phyloP scores from a whole-genome alignment of 1,139 yeast species.

The Zygoascus meyerae region DNA sequence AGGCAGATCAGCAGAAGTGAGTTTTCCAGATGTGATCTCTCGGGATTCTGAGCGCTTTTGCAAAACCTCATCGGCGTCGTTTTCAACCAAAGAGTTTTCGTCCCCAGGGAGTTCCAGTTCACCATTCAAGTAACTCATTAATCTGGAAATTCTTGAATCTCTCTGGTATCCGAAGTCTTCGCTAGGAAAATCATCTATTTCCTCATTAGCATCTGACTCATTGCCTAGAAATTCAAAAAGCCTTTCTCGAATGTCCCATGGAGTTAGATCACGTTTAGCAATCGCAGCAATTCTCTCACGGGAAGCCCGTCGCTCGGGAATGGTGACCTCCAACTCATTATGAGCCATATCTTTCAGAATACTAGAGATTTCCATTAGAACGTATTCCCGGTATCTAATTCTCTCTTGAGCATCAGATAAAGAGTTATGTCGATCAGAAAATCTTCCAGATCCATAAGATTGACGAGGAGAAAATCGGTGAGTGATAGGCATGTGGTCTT shows the following conservation, averaged over 20 bases:
- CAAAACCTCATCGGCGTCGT: not conserved
- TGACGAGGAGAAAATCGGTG: too few species aligned
- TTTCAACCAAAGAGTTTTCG: not conserved
- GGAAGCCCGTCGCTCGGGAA: conserved; percentile 6
- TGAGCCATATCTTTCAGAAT: conserved; percentile 2
- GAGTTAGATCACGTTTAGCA: conserved; percentile 5
- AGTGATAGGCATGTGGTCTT: too few species aligned
- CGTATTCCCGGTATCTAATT: not conserved
- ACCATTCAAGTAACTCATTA: conserved; percentile 3
- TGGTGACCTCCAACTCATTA: not conserved
- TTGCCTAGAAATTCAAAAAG: not conserved
- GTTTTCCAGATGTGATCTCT: not conserved
- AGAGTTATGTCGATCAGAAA: too few species aligned
- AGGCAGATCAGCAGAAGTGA: not conserved
- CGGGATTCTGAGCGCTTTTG: too few species aligned
- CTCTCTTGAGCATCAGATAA: too few species aligned
- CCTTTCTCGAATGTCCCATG: conserved; percentile 9
- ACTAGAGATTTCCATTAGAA: not conserved
- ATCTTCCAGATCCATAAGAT: too few species aligned
- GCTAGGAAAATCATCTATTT: not conserved
- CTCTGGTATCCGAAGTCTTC: conserved; percentile 4
- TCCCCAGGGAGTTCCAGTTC: not conserved
- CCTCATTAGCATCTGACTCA: not conserved
- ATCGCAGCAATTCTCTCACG: not conserved
- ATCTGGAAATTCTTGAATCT: conserved; percentile 1